phyloP scores from a whole-genome alignment of 352 stramenopile genomes.

The Globisporangium iwayamae region DNA sequence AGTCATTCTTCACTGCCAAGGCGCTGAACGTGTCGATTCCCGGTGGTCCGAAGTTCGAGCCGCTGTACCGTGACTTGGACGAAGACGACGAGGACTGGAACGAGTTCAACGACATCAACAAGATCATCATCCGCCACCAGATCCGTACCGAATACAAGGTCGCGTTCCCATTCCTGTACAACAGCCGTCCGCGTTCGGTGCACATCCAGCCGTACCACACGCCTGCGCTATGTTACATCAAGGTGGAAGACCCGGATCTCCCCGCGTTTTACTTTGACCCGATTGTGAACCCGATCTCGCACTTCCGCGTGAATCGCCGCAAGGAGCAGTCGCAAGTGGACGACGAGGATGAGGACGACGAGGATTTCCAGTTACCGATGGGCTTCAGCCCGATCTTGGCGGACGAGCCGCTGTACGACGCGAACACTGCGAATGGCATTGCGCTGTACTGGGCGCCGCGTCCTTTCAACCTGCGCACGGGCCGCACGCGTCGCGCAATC shows the following conservation, averaged over 20 bases:
- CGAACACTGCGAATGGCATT: constrained; percentile 96
- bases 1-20: constrained; percentile 99
- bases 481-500: constrained; percentile 93
- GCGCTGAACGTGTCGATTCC: constrained; percentile 99
- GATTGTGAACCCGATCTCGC: constrained; percentile 97
- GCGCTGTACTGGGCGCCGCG: constrained; percentile 97
- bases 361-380: constrained; percentile 88
- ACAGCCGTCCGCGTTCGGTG: constrained; percentile 95
- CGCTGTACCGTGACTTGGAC: constrained; percentile 97
- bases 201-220: constrained; percentile 96
- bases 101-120: constrained; percentile 99
- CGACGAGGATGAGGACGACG: constrained; percentile 77
- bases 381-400: constrained; percentile 90
- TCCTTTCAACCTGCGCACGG: constrained; percentile 97
- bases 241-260: constrained; percentile 93
- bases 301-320: constrained; percentile 78
- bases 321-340: constrained; percentile 45
- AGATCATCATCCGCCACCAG: constrained; percentile 99
- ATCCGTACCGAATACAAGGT: constrained; percentile 99
- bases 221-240: constrained; percentile 96
- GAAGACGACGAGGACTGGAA: constrained; percentile 99
- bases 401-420: constrained; percentile 93
- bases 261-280: constrained; percentile 97
- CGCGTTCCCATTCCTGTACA: constrained; percentile 99
- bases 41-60: constrained; percentile 99